phyloP scores from a whole-genome alignment of 306 rosid genomes.

The Medicago ruthenica region DNA sequence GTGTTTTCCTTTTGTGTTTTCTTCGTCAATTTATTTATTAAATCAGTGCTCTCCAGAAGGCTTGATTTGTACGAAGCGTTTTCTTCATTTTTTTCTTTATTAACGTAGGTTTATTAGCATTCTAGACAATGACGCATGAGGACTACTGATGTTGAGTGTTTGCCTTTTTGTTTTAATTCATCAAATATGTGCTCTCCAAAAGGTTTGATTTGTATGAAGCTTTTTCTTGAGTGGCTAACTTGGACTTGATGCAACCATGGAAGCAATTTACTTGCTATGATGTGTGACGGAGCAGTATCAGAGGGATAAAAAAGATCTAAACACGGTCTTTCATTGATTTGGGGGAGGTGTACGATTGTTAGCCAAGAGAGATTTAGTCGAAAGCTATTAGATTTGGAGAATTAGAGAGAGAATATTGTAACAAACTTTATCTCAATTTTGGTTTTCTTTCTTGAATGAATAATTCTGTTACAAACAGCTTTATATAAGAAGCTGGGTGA shows the following conservation, averaged over 20 bases:
- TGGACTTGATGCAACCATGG: not conserved
- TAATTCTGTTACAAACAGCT: too few relatives aligned
- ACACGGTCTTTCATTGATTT: not conserved
- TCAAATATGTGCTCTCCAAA: conserved; percentile 12
- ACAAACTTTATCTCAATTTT: too few relatives aligned
- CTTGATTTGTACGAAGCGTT: conserved; percentile 14
- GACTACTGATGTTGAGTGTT: conserved; percentile 7
- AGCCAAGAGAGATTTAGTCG: not conserved
- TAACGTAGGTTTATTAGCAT: conserved; percentile 8
- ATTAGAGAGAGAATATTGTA: too few relatives aligned
- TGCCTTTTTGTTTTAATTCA: not conserved
- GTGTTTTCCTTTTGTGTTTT: not conserved
- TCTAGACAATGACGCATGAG: not conserved
- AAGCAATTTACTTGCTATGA: not conserved
- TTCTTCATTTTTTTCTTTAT: conserved; percentile 22
- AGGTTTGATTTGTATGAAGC: conserved; percentile 19
- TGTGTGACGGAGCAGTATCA: not conserved
- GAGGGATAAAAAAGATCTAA: not conserved
- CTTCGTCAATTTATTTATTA: conserved; percentile 10
- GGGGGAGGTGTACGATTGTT: not conserved
- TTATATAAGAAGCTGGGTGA: too few relatives aligned
- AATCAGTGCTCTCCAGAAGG: conserved; percentile 1
- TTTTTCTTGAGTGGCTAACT: conserved; percentile 24
- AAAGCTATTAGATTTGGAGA: too few relatives aligned
- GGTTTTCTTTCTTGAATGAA: too few relatives aligned